Evolutionary conservation across 23 red algal species (phyloP), one percentile per base, ranked within the genome.

Genomic region (Gracilariopsis chorda): DNA sequence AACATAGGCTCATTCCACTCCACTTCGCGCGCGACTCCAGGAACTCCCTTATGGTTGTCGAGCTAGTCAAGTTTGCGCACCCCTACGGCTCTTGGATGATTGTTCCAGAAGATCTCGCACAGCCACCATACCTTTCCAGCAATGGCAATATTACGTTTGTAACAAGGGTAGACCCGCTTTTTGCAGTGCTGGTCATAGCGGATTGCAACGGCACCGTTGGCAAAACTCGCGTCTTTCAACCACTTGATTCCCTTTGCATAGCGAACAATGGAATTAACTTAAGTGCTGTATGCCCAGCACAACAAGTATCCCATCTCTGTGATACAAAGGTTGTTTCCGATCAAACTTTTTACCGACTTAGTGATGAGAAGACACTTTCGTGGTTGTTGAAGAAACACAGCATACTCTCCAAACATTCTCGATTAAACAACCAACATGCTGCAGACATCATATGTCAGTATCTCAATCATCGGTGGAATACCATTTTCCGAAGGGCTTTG

Each of bases 121-220:
- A 57, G 23, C 68, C 25, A 47, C 85, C 85, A 77, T 23, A 78
- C 12, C 45, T 89, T 1, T 89, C 30, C n/a, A 55, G 67, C 2
- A 78, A 89, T 42, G 85, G 85, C 3, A 77, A 89, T 63, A 17
- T 89, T 7, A 89, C 85, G 11, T 72, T 89, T 48, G 70, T 89
- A n/a, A 89, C 85, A 2, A 39, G 12, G 7, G 85, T 89, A 14
- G 85, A 89, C 62, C 85, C 85, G 11, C 72, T 89, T 48, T 89
- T 89, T 69, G 48, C 68, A 4, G 69, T 69, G 30, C 65, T 89
- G 30, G 24, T 78, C 23, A 36, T 89, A 19, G 61, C 78, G 72
- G 85, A 72, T 53, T 58, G 69, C 33, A 61, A 77, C 72, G 78
- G 45, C 35, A 37, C 68, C 40, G 42, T 42, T 73, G 11, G 39